phyloP scores from a whole-genome alignment of 2,329 filamentous ascomycete genomes.

The Aureobasidium vineae region DNA sequence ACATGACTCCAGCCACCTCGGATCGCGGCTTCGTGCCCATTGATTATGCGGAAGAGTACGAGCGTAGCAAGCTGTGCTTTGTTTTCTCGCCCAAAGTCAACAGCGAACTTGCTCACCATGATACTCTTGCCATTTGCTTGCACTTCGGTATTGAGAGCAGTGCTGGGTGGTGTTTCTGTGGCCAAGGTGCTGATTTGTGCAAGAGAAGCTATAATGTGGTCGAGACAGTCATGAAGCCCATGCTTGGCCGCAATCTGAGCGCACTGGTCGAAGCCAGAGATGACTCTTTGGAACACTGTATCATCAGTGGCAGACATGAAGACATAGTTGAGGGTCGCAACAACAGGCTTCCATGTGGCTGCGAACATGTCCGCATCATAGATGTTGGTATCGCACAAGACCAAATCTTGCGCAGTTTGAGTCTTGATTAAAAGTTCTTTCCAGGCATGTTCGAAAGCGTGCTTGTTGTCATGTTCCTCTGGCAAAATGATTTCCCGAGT shows the following conservation, averaged over 20 bases:
- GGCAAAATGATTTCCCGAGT: slow-evolving; percentile 93
- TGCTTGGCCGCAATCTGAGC: slow-evolving; percentile 88
- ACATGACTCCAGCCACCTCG: slow-evolving; percentile 75
- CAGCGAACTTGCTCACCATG: slow-evolving; percentile 97
- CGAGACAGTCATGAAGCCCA: slow-evolving; percentile 77
- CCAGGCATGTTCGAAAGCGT: slow-evolving; percentile 97
- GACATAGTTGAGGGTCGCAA: slow-evolving; percentile 93
- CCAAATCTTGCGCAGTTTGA: slow-evolving; percentile 68
- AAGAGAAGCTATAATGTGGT: slow-evolving; percentile 88
- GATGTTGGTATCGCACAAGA: slow-evolving; percentile 84
- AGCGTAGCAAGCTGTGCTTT: slow-evolving; percentile 90
- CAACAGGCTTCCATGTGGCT: slow-evolving; percentile 90
- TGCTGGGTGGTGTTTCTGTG: slow-evolving; percentile 72
- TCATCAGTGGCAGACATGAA: slow-evolving; percentile 99
- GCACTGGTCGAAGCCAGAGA: slow-evolving; percentile 94
- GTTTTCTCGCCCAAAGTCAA: slow-evolving; percentile 91
- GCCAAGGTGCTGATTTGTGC: slow-evolving; percentile 88
- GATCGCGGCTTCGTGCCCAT: slow-evolving; percentile 76
- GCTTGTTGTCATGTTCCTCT: slow-evolving; percentile 94
- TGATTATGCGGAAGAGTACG: slow-evolving; percentile 90
- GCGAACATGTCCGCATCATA: slow-evolving; percentile 98
- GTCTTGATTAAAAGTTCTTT: slow-evolving; percentile 88
- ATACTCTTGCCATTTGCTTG: slow-evolving; percentile 88
- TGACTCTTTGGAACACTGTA: slow-evolving; percentile 87
- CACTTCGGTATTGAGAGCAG: slow-evolving; percentile 88